Evolutionary conservation across 768 basidiomycete genomes (phyloP).

Genomic region (Suillus clintonianus): DNA sequence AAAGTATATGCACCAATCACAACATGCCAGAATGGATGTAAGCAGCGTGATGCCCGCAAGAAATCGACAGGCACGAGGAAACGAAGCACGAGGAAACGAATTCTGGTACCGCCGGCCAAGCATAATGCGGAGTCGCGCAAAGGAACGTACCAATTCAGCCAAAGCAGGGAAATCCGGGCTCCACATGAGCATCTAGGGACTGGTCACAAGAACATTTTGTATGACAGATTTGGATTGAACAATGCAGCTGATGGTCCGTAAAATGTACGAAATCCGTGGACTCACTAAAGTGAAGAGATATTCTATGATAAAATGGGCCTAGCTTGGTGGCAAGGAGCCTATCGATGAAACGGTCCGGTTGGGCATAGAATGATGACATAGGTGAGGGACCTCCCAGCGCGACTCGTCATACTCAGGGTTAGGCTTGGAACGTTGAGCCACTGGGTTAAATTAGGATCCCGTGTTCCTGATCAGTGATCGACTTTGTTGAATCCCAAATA

Average conservation of each 20-base stretch:
- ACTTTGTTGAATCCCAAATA: background rate
- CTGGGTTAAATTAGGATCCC: background rate
- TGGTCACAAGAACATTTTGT: background rate
- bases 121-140: background rate
- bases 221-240: background rate
- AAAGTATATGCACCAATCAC: background rate
- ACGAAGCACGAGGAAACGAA: too few species aligned
- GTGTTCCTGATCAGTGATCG: background rate
- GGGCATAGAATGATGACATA: background rate
- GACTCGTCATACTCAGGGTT: background rate
- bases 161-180: background rate
- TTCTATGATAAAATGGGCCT: background rate
- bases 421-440: too few species aligned
- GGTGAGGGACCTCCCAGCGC: background rate
- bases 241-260: background rate
- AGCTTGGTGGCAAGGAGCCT: background rate
- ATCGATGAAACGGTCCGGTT: background rate
- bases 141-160: background rate
- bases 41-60: background rate
- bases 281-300: background rate
- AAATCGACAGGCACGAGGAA: background rate
- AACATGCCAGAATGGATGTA: background rate
- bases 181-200: background rate
- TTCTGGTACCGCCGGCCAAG: background rate
- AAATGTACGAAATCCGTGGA: background rate